Percentiles rank a stretch among this genome's conserved stretches.
Evolutionary conservation across 108 stramenopile species (phyloP).

Genomic region (Chaetoceros muelleri): DNA sequence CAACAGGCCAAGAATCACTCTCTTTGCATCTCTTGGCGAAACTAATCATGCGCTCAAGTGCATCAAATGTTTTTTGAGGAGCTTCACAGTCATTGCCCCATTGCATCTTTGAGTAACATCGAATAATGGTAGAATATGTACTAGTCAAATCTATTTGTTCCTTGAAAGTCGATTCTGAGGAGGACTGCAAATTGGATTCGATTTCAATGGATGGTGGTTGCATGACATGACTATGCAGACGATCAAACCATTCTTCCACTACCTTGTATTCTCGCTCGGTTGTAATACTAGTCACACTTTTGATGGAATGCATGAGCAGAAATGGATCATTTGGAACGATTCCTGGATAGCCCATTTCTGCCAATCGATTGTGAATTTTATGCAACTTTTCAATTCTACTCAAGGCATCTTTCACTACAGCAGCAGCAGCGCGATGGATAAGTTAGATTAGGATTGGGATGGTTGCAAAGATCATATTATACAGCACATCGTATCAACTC

Average conservation of each 20-base stretch:
- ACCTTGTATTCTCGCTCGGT: constrained; percentile 13
- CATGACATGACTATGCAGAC: constrained; percentile 20
- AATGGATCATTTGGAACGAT: constrained; percentile 26
- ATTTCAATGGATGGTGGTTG: not conserved
- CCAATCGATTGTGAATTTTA: constrained; percentile 16
- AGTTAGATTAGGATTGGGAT: too few species aligned
- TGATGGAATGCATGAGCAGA: constrained; percentile 28
- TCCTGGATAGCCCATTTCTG: constrained; percentile 12
- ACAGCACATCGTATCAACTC: not conserved
- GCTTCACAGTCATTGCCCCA: not conserved
- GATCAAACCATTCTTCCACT: constrained; percentile 17
- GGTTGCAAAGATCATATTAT: not conserved
- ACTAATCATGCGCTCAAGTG: not conserved
- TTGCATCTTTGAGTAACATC: constrained; percentile 2
- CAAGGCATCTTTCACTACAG: constrained; percentile 21
- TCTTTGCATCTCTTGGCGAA: too few species aligned
- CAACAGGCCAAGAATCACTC: too few species aligned
- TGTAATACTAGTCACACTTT: constrained; percentile 20
- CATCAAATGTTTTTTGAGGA: not conserved
- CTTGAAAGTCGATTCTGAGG: not conserved
- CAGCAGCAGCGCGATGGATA: not conserved
- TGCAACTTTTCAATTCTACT: constrained; percentile 18
- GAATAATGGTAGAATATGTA: constrained; percentile 26
- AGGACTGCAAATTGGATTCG: too few species aligned
- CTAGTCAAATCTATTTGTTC: constrained; percentile 24